These are phyloP conservation scores for Boletus edulis DNA, from an alignment of 768 basidiomycete genomes.

Conservation along the genomic window DNA sequence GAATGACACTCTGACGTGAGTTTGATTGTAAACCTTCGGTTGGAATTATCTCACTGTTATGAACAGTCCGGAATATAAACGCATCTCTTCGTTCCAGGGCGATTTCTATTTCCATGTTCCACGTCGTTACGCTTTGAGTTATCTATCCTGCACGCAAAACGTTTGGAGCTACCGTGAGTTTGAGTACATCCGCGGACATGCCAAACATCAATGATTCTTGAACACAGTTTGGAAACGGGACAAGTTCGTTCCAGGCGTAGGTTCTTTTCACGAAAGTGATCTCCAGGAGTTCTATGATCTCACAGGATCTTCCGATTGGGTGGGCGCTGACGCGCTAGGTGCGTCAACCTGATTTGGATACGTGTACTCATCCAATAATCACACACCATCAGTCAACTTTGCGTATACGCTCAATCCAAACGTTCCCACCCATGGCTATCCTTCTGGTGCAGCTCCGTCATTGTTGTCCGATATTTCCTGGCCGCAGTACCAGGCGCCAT, in stretches of 20 bases:
- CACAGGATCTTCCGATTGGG: conserved; percentile 9
- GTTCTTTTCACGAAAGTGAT: conserved; percentile 19
- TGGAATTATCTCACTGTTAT: not conserved
- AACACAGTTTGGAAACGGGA: conserved; percentile 14
- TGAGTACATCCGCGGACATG: not conserved
- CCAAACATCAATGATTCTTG: not conserved
- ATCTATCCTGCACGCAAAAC: conserved; percentile 10
- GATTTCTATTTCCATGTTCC: conserved; percentile 2
- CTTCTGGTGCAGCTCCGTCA: conserved; percentile 7
- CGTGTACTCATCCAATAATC: not conserved
- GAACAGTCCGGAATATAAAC: not conserved
- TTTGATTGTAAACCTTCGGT: not conserved
- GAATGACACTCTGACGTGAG: conserved; percentile 10
- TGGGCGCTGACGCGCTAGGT: conserved; percentile 15
- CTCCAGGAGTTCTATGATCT: conserved; percentile 17
- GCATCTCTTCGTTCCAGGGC: conserved; percentile 19
- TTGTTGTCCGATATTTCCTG: conserved; percentile 4
- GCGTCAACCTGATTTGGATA: not conserved
- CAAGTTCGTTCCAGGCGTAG: conserved; percentile 12
- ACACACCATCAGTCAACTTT: conserved; percentile 11
- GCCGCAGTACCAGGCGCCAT: not conserved
- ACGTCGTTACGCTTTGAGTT: conserved; percentile 4
- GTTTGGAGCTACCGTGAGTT: conserved; percentile 12
- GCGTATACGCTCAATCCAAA: conserved; percentile 13
- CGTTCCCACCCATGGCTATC: conserved; percentile 3